Conservation (phyloP, 306 rosid genomes). For the Dryas alaskensis region DNA sequence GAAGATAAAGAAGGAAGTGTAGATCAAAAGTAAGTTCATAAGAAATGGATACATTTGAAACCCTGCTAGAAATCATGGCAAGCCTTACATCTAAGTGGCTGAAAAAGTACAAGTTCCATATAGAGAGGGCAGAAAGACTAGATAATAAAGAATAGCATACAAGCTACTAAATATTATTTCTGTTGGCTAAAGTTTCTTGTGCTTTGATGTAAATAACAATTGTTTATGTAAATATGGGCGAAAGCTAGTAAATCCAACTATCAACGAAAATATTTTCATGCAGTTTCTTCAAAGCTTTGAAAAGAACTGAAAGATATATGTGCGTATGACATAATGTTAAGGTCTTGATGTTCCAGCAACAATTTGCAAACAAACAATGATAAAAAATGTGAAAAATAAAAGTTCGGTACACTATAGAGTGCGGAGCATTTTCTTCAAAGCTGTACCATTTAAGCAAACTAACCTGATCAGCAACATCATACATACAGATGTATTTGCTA, state of each 20-base stretch:
- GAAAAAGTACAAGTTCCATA: not conserved
- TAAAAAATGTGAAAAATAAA: not conserved
- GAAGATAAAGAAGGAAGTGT: not conserved
- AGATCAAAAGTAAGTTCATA: not conserved
- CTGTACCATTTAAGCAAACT: constrained; percentile 24
- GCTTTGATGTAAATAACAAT: not conserved
- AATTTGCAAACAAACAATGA: not conserved
- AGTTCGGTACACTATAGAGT: not conserved
- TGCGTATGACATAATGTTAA: not conserved
- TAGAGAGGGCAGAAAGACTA: not conserved
- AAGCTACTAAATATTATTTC: not conserved
- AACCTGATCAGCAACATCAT: constrained; percentile 95
- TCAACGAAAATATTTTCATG: not conserved
- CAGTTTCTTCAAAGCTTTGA: not conserved
- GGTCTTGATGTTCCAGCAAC: not conserved
- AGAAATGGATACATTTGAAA: not conserved
- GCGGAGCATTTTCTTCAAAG: not conserved
- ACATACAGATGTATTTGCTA: constrained; percentile 94
- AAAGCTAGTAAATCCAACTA: not conserved
- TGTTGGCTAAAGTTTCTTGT: not conserved
- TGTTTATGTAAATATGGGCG: not conserved
- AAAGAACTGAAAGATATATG: not conserved
- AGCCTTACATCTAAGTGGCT: not conserved
- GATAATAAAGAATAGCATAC: not conserved
- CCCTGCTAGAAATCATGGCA: not conserved